Percentiles rank a stretch among this genome's conserved stretches.
Conservation (phyloP, 225 moss, liverwort and hornwort species). For the Antitrichia curtipendula region DNA sequence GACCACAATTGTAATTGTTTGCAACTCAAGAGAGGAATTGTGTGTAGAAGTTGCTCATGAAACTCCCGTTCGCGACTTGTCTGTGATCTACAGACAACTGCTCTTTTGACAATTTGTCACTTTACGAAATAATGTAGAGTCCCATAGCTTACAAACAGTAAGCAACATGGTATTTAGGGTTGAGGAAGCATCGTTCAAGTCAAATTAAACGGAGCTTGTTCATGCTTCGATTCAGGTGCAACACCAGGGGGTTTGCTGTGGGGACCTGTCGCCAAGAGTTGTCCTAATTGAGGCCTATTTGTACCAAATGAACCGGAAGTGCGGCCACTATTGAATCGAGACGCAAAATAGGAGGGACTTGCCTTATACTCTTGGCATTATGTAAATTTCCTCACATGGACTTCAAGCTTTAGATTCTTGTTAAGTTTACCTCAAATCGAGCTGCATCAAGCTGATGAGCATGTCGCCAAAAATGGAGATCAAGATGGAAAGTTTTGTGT, state of each 20-base stretch:
- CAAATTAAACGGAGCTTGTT: not conserved
- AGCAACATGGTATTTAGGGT: not conserved
- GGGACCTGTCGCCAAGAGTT: not conserved
- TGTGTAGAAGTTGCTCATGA: not conserved
- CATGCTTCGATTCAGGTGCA: not conserved
- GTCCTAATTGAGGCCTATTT: not conserved
- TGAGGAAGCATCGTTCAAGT: not conserved
- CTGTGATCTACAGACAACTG: not conserved
- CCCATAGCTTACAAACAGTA: not conserved
- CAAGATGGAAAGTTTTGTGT: slow-evolving; percentile 10
- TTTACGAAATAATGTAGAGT: not conserved
- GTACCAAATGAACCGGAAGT: not conserved
- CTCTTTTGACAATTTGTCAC: not conserved
- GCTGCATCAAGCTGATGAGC: not conserved
- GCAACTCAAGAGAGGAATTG: not conserved
- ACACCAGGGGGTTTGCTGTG: not conserved
- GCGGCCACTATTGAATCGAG: not conserved
- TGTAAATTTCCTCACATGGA: too few relatives aligned
- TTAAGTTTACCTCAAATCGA: not conserved
- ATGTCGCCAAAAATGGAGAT: not conserved
- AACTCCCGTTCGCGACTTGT: not conserved
- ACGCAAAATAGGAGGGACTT: not conserved
- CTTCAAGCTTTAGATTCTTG: not conserved
- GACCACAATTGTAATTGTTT: not conserved
- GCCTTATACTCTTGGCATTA: not conserved